phyloP scores from a whole-genome alignment of 1,284 basidiomycete genomes.

The Cystobasidiaceae sp. region DNA sequence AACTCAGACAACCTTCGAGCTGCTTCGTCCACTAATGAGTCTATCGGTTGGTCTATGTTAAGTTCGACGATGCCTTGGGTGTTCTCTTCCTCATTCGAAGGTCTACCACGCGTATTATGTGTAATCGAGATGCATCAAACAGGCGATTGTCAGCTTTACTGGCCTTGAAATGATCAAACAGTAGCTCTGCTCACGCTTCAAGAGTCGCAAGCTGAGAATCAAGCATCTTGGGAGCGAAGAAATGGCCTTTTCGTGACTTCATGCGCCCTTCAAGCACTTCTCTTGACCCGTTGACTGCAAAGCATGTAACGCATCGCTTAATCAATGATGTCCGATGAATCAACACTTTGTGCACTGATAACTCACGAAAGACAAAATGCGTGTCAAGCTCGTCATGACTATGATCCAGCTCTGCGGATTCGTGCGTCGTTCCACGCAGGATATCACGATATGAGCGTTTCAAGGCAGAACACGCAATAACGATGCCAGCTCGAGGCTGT shows the following conservation, averaged over 20 bases:
- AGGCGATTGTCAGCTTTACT: too few species aligned
- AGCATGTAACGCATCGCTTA: too few species aligned
- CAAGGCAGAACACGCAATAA: constrained; percentile 83
- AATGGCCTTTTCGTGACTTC: constrained; percentile 67
- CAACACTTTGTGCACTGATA: too few species aligned
- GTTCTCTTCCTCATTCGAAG: constrained; percentile 23
- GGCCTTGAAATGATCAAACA: too few species aligned
- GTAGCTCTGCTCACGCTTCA: constrained; percentile 54
- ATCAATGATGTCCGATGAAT: not conserved
- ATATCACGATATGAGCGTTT: constrained; percentile 75
- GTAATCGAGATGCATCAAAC: too few species aligned
- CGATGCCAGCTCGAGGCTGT: constrained; percentile 54
- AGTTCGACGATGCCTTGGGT: constrained; percentile 28
- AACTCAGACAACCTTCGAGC: not conserved
- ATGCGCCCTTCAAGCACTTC: constrained; percentile 66
- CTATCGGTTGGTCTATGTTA: constrained; percentile 18
- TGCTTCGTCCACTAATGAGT: constrained; percentile 2
- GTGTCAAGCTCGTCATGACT: constrained; percentile 54
- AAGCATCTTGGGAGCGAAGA: constrained; percentile 84
- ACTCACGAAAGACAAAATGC: constrained; percentile 66
- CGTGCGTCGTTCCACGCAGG: constrained; percentile 55
- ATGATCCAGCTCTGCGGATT: constrained; percentile 32
- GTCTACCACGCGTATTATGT: too few species aligned
- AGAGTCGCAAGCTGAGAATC: constrained; percentile 74
- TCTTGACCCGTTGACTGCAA: constrained; percentile 58